Conservation (phyloP, 371 early-diverging fungal genomes). For the Entomophthora muscae region DNA sequence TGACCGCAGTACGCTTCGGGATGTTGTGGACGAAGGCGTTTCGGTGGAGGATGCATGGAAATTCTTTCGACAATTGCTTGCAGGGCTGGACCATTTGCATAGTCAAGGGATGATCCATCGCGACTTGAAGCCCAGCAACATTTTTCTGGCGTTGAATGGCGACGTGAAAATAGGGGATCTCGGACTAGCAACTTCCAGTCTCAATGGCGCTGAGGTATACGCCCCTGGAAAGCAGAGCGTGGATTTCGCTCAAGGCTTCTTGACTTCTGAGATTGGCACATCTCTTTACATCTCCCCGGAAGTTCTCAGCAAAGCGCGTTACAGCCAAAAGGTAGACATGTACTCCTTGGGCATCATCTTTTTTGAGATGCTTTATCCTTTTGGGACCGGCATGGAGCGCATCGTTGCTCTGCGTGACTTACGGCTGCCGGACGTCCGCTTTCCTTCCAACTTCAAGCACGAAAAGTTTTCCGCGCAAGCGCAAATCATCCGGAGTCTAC, state of each 20-base stretch:
- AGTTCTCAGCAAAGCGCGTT: conserved; percentile 29
- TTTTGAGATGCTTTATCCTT: conserved; percentile 52
- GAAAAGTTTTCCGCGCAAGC: conserved; percentile 37
- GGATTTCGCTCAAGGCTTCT: conserved; percentile 8
- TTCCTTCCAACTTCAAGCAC: conserved; percentile 57
- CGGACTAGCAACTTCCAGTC: conserved; percentile 56
- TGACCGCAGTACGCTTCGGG: conserved; percentile 77
- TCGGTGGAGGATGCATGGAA: conserved; percentile 41
- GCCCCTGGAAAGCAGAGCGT: conserved; percentile 1
- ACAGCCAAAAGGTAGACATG: conserved; percentile 25
- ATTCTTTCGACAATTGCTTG: conserved; percentile 35
- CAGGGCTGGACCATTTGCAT: conserved; percentile 54
- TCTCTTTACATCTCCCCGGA: conserved; percentile 88
- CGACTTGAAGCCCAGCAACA: conserved; percentile 94
- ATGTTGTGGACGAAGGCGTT: conserved; percentile 70
- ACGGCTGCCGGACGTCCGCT: conserved; percentile 34
- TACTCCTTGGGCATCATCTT: conserved; percentile 28
- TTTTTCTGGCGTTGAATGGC: conserved; percentile 81
- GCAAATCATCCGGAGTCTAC: conserved; percentile 47
- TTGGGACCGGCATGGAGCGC: conserved; percentile 60
- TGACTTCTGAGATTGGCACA: conserved; percentile 62
- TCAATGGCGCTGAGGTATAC: conserved; percentile 7
- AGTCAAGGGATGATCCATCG: conserved; percentile 88
- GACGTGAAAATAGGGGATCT: conserved; percentile 97
- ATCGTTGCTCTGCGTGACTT: conserved; percentile 30